phyloP scores from a whole-genome alignment of 306 rosid genomes.

The Ormosia semicastrata region DNA sequence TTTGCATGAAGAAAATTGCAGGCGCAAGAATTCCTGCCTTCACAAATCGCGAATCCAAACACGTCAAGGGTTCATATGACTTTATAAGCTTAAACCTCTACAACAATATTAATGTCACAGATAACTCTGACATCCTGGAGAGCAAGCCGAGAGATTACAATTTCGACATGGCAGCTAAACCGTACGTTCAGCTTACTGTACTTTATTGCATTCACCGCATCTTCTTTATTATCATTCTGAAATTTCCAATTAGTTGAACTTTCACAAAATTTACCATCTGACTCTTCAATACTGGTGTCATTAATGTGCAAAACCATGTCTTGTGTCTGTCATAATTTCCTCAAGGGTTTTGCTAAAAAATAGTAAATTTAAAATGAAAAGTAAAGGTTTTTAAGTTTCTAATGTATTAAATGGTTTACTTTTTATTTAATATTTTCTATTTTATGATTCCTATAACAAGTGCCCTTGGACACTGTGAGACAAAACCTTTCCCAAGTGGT shows the following conservation, averaged over 20 bases:
- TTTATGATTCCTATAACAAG: too few species aligned
- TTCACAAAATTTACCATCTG: not conserved
- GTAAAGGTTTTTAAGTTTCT: too few species aligned
- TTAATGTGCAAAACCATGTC: not conserved
- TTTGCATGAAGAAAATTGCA: slow-evolving; percentile 37
- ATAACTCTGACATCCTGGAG: slow-evolving; percentile 19
- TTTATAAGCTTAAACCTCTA: slow-evolving; percentile 44
- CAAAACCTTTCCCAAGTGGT: too few species aligned
- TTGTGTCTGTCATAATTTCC: not conserved
- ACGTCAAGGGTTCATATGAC: slow-evolving; percentile 49
- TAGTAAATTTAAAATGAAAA: too few species aligned
- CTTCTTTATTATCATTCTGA: not conserved
- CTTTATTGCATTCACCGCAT: not conserved
- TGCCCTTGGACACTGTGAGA: too few species aligned
- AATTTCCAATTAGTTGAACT: slow-evolving; percentile 2
- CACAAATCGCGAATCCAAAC: slow-evolving; percentile 31
- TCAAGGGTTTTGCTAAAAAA: too few species aligned
- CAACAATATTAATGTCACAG: not conserved
- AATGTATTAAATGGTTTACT: too few species aligned
- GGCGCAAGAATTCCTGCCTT: slow-evolving; percentile 49
- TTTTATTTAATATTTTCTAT: not conserved
- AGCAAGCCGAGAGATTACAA: slow-evolving; percentile 15
- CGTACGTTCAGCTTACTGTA: slow-evolving; percentile 8
- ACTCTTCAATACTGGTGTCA: not conserved
- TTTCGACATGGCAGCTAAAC: slow-evolving; percentile 23